Conservation (phyloP, 2,329 filamentous ascomycete species). For the Sarocladium oryzae region DNA sequence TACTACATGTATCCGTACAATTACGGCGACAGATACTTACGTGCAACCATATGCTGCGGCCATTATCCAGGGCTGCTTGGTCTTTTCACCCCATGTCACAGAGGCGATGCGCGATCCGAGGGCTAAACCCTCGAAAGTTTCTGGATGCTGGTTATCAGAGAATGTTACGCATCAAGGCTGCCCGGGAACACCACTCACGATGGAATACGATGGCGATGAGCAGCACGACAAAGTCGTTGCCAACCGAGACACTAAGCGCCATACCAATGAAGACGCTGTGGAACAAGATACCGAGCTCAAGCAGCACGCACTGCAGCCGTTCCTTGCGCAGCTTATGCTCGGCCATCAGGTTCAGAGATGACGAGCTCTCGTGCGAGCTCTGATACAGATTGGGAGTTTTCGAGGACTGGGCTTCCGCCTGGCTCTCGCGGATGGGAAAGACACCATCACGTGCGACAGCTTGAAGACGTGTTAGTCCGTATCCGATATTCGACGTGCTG, state of each 20-base stretch:
- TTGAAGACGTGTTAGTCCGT: slow-evolving; percentile 24
- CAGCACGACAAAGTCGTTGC: slow-evolving; percentile 70
- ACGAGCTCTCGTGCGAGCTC: not conserved
- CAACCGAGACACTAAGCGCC: slow-evolving; percentile 72
- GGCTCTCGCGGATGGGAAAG: slow-evolving; percentile 14
- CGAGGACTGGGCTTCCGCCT: slow-evolving; percentile 10
- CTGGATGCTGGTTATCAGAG: slow-evolving; percentile 16
- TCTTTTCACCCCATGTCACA: slow-evolving; percentile 35
- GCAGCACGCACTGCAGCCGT: slow-evolving; percentile 68
- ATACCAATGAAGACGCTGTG: slow-evolving; percentile 74
- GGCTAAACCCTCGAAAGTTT: slow-evolving; percentile 51
- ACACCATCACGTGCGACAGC: slow-evolving; percentile 13
- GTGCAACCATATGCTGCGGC: slow-evolving; percentile 51
- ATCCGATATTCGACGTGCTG: slow-evolving; percentile 27
- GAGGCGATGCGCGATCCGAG: slow-evolving; percentile 58
- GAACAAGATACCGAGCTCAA: slow-evolving; percentile 65
- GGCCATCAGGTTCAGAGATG: slow-evolving; percentile 16
- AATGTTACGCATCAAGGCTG: too few species aligned
- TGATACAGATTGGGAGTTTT: not conserved
- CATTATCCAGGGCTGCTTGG: slow-evolving; percentile 48
- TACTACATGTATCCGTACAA: too few species aligned
- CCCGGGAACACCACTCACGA: too few species aligned
- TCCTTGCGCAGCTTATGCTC: slow-evolving; percentile 57
- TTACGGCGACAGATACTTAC: too few species aligned
- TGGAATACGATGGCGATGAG: slow-evolving; percentile 75